phyloP scores from a whole-genome alignment of 345 rosid species.

The Hypericum perforatum region DNA sequence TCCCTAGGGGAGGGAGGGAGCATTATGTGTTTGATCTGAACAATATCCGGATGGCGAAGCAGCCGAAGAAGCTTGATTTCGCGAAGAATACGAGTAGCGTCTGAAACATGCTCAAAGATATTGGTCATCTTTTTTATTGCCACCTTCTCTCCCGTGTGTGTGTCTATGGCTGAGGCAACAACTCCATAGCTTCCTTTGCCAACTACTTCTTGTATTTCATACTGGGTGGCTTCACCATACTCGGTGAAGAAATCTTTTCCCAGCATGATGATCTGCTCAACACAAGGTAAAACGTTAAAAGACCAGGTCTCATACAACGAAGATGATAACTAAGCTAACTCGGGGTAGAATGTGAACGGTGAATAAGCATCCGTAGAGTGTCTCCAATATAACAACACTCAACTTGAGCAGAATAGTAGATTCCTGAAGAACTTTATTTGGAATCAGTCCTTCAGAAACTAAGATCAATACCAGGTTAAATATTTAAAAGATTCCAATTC shows the following conservation, averaged over 20 bases:
- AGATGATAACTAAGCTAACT: too few species aligned
- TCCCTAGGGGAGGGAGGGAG: constrained; percentile 93
- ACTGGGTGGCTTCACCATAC: constrained; percentile 92
- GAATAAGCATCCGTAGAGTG: too few species aligned
- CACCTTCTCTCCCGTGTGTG: constrained; percentile 86
- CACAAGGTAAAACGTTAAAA: too few species aligned
- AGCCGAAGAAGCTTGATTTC: constrained; percentile 95
- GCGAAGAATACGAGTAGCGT: constrained; percentile 79
- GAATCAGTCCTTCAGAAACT: too few species aligned
- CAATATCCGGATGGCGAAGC: constrained; percentile 78
- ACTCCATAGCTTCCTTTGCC: constrained; percentile 98
- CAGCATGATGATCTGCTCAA: constrained; percentile 30
- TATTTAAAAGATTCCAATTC: too few species aligned
- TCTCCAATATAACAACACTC: too few species aligned
- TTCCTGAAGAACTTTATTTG: too few species aligned
- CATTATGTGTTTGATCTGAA: constrained; percentile 87
- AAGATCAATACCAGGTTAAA: too few species aligned
- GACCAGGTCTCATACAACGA: too few species aligned
- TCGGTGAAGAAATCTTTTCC: constrained; percentile 93
- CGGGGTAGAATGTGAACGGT: too few species aligned
- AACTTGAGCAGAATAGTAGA: too few species aligned
- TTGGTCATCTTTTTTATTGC: constrained; percentile 93
- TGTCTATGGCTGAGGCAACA: constrained; percentile 88
- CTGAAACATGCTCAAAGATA: constrained; percentile 88
- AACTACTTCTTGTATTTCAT: constrained; percentile 83